Evolutionary conservation across 2,329 filamentous ascomycete genomes (phyloP).

Genomic region (Penicillium occitanis): DNA sequence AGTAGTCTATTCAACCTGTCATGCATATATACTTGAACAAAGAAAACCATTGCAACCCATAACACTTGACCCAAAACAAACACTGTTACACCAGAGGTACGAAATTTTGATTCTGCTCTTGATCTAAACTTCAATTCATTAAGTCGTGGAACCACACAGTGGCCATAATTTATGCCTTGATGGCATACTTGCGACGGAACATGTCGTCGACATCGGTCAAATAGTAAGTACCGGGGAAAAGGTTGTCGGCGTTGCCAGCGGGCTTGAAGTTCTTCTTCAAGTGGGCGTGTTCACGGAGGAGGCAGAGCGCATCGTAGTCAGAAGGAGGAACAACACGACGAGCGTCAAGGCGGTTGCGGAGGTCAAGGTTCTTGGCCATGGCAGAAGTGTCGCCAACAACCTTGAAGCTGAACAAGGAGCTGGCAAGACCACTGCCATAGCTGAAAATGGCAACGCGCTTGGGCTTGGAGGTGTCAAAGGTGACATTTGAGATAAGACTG

Average conservation of each 20-base stretch:
- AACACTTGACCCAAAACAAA: background rate
- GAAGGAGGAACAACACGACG: slow-evolving; percentile 67
- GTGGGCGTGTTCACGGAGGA: slow-evolving; percentile 78
- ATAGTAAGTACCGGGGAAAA: slow-evolving; percentile 71
- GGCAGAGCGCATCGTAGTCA: slow-evolving; percentile 75
- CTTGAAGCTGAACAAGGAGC: slow-evolving; percentile 67
- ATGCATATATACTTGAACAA: slow-evolving; percentile 14
- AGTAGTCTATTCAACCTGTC: slow-evolving; percentile 9
- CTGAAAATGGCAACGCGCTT: slow-evolving; percentile 76
- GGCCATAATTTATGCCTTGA: slow-evolving; percentile 63
- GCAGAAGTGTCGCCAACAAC: slow-evolving; percentile 67
- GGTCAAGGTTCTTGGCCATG: slow-evolving; percentile 67
- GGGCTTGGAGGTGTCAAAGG: slow-evolving; percentile 63
- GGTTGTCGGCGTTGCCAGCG: slow-evolving; percentile 64
- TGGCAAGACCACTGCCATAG: slow-evolving; percentile 75
- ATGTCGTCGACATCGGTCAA: slow-evolving; percentile 77
- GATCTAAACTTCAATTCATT: slow-evolving; percentile 14
- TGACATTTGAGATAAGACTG: slow-evolving; percentile 63
- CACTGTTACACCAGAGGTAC: background rate
- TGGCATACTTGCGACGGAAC: slow-evolving; percentile 75
- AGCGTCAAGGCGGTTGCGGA: slow-evolving; percentile 66
- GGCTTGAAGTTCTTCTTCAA: slow-evolving; percentile 77
- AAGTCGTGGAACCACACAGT: slow-evolving; percentile 9
- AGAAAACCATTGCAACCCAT: slow-evolving; percentile 2
- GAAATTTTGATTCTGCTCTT: slow-evolving; percentile 7